Percentiles rank a stretch among this genome's conserved stretches.
These are phyloP conservation scores for Neurospora sublineolata DNA, from an alignment of 495 filamentous ascomycete species.

Conservation along the genomic window DNA sequence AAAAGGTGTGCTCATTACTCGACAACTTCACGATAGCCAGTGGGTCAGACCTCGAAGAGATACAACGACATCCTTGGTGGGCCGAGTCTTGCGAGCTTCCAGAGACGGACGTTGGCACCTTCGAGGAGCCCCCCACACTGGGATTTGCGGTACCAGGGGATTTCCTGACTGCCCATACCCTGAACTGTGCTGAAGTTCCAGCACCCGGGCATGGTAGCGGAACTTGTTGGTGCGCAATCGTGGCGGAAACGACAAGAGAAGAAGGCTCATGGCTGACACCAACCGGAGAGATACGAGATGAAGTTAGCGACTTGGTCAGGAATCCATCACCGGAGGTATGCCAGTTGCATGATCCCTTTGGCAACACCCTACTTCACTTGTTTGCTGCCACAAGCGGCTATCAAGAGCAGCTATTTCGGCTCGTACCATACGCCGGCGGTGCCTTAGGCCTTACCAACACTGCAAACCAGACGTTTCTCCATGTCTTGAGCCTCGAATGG, in stretches of 20 bases:
- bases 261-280: constrained; percentile 14
- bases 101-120: neutral
- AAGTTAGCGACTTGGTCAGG: constrained; percentile 8
- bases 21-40: constrained; percentile 18
- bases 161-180: constrained; percentile 22
- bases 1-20: constrained; percentile 14
- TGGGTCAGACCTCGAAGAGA: constrained; percentile 4
- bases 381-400: constrained; percentile 23
- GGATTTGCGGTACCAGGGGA: constrained; percentile 27
- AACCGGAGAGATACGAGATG: constrained; percentile 9
- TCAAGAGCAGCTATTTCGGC: constrained; percentile 18
- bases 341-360: constrained; percentile 23
- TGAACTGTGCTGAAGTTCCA: constrained; percentile 18
- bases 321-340: constrained; percentile 13
- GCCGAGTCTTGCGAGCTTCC: constrained; percentile 1
- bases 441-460: constrained; percentile 20
- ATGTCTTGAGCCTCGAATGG: constrained; percentile 30
- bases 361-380: constrained; percentile 35
- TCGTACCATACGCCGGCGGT: constrained; percentile 11
- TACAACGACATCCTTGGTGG: neutral
- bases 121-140: constrained; percentile 16
- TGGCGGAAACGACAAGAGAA: constrained; percentile 9
- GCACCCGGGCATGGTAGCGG: constrained; percentile 20
- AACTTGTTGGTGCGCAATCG: constrained; percentile 31
- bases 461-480: constrained; percentile 38